Evolutionary conservation across 2,329 filamentous ascomycete genomes (phyloP), one percentile per base, ranked within the genome.

Genomic region (Sarocladium strictum): DNA sequence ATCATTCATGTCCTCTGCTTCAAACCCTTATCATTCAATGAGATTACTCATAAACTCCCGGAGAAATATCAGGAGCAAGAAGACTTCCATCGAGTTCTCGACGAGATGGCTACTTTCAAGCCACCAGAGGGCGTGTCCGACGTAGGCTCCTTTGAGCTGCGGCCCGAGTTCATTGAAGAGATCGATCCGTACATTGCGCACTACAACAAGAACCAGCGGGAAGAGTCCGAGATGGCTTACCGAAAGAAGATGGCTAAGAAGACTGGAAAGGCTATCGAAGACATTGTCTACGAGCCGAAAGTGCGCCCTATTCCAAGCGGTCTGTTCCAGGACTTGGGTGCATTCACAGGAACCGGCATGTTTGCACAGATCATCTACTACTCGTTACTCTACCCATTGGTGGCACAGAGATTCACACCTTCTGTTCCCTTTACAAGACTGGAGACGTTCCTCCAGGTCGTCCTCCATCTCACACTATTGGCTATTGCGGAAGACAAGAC

Each of bases 171-270:
- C 62, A 80, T 97, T 37, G 88, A 93, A 61, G 81, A 95, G 47
- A 84, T 99, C 52, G 95, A 99, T 67, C 94, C 95, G 1, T 99
- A 97, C 67, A 94, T 92, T 64, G 89, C 92, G 6, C 91, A 97
- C 65, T 99, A 96, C 69, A 95, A 86, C 64, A 96, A 96, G 66
- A 99, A 99, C 64, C 93, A 97, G 68, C 84, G 94, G 52, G 94
- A 99, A 65, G 94, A 99, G 68, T 90, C 93, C 0, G 94, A 99
- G 69, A 85, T 83, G 61, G 87, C 91, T 2, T 97, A 94, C 73
- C 90, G 87, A 62, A 86, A 87, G 64, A 87, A 89, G 76, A 85
- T 94, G 76, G 89, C 91, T 11, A 91, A 91, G 72, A 91, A 89
- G 71, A 90, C 87, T 0, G 91, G 92, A 17, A 91, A 92, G 66